Conservation (phyloP, 208 protist species). For the Dictyostelium gargantuum region DNA sequence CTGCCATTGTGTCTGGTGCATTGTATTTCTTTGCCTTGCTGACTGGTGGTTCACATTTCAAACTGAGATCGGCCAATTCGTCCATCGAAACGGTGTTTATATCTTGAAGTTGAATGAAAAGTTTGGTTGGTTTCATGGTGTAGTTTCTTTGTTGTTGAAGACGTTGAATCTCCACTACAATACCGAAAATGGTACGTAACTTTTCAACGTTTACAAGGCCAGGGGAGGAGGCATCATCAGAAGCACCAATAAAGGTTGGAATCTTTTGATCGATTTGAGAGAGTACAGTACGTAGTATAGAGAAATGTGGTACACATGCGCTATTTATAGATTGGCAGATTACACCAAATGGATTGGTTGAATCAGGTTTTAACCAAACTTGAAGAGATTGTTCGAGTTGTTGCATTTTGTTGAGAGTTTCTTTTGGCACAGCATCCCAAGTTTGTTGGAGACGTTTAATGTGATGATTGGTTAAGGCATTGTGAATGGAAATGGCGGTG, state of each 20-base stretch:
- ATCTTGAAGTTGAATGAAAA: slow-evolving; percentile 55
- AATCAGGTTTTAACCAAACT: background rate
- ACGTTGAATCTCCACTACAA: slow-evolving; percentile 26
- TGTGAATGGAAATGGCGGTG: background rate
- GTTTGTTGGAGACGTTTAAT: slow-evolving; percentile 28
- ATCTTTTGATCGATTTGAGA: background rate
- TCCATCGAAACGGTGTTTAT: background rate
- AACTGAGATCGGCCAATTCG: background rate
- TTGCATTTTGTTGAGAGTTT: slow-evolving; percentile 8
- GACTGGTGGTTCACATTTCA: slow-evolving; percentile 7
- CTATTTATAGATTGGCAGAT: background rate
- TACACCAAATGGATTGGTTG: background rate
- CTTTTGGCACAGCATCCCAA: slow-evolving; percentile 30
- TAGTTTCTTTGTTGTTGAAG: slow-evolving; percentile 42
- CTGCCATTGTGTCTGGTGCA: background rate
- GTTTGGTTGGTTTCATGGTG: slow-evolving; percentile 12
- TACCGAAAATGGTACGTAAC: background rate
- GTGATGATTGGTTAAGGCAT: slow-evolving; percentile 29
- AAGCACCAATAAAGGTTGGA: background rate
- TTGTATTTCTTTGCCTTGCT: slow-evolving; percentile 4
- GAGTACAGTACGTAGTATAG: background rate
- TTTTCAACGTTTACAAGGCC: slow-evolving; percentile 28
- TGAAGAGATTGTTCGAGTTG: background rate
- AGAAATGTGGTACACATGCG: slow-evolving; percentile 55
- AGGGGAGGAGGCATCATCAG: background rate